Evolutionary conservation across 768 basidiomycete genomes (phyloP), one percentile per base, ranked within the genome.

Genomic region (Suillus lakei): DNA sequence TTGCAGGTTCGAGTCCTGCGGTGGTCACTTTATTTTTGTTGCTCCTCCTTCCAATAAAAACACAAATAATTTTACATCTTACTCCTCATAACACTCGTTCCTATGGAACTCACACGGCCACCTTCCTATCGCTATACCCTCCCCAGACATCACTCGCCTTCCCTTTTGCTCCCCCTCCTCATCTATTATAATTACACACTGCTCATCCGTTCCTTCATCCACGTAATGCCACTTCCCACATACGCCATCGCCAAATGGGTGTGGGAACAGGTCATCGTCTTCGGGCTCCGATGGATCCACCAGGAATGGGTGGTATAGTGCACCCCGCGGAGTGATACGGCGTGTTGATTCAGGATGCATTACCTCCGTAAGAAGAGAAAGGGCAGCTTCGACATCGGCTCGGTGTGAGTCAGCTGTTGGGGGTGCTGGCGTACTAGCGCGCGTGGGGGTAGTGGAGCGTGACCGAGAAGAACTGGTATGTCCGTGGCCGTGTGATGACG

Each of bases 1-100:
- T 89, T 93, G 91, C 91, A 93, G 91, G 92, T 93, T 93, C 91
- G 91, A 93, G 90, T 91, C 91, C 91, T 92, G 91, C 90, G 88
- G 90, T 90, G 88, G 87, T 91, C 91, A 91, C 73, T 78, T 74
- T 73, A 67, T 60, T 30, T 18, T 36, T 55, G 23, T 62, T 78
- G 72, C 72, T 10, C 41, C 13, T 26, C 54, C 32, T 59, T 41
- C 4, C 15, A 21, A 61, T 32, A 41, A 61, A 54, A 15, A 21
- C 56, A 32, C 41, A 60, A 61, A 53, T 56, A 34, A 15, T 50
- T 21, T 48, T 44, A 54, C 38, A 28, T 67, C 32, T 58, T 60
- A 62, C n/a, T 38, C 55, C 30, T 58, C 36, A 13, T 63, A 66
- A 60, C 65, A 69, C 13, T 68, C 68, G 61, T 26, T 36, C 65